phyloP scores from a whole-genome alignment of 2,329 filamentous ascomycete species.

The Paracamarosporium sp. region DNA sequence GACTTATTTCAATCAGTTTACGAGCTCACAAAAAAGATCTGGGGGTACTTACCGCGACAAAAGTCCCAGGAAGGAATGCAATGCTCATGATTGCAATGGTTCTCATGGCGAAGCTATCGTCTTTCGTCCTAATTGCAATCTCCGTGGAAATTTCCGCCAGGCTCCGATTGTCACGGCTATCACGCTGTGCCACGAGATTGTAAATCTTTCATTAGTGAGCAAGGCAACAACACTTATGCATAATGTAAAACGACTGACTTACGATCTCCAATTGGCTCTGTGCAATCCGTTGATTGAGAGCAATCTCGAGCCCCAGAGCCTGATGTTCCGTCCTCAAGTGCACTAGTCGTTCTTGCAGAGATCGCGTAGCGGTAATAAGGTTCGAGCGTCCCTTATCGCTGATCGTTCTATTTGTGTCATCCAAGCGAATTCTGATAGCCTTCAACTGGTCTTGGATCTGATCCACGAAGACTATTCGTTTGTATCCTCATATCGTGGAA shows the following conservation, averaged over 20 bases:
- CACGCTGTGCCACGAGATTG: slow-evolving; percentile 6
- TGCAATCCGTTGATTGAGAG: slow-evolving; percentile 6
- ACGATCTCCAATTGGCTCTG: slow-evolving; percentile 8
- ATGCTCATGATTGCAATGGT: slow-evolving; percentile 2
- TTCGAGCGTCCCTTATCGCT: not conserved
- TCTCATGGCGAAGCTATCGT: slow-evolving; percentile 2
- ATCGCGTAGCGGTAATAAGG: not conserved
- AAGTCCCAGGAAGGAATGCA: slow-evolving; percentile 1
- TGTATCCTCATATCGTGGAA: slow-evolving; percentile 7
- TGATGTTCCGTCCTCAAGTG: not conserved
- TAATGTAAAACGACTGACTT: not conserved
- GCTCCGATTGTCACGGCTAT: not conserved
- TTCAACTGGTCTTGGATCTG: not conserved
- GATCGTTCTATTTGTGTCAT: not conserved
- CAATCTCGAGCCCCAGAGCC: not conserved
- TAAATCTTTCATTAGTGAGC: not conserved
- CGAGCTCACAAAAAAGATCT: not conserved
- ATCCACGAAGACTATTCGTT: not conserved
- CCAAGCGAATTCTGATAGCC: not conserved
- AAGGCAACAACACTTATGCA: not conserved
- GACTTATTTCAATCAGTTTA: not conserved
- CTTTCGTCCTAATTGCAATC: slow-evolving; percentile 1
- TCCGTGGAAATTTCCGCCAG: slow-evolving; percentile 1
- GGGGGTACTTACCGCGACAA: not conserved
- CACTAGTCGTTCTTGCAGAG: not conserved